A percentile compares a stretch with the other conserved stretches of the same genome.
Conservation (phyloP, 495 filamentous ascomycete species). For the Talaromyces thailandensis region DNA sequence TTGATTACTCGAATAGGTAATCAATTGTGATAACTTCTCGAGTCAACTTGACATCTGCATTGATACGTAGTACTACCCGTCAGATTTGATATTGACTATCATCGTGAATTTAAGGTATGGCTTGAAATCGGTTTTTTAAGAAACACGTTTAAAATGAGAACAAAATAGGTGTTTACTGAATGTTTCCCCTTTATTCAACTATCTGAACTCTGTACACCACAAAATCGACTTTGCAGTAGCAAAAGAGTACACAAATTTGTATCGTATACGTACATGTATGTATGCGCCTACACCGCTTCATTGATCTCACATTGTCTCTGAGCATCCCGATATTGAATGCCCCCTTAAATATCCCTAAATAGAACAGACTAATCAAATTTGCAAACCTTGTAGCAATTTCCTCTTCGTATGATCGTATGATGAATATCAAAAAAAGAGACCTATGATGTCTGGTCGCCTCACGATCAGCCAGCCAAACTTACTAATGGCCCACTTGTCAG, state of each 20-base stretch:
- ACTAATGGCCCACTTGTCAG: neutral
- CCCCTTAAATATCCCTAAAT: neutral
- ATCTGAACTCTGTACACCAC: neutral
- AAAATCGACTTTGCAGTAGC: neutral
- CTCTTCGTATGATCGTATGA: neutral
- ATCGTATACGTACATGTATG: neutral
- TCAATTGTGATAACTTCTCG: neutral
- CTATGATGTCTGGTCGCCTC: neutral
- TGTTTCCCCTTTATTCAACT: neutral
- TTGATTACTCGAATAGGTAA: neutral
- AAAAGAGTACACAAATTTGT: neutral
- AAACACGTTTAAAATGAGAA: neutral
- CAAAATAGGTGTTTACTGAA: neutral
- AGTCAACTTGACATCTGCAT: neutral
- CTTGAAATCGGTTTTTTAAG: neutral
- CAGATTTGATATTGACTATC: neutral
- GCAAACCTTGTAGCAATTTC: neutral
- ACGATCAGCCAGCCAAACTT: neutral
- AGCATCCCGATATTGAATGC: neutral
- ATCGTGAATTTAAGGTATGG: neutral
- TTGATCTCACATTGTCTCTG: neutral
- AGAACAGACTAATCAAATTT: neutral
- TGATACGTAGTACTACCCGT: neutral
- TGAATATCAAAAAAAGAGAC: neutral
- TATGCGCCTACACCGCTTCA: neutral